Evolutionary conservation across 2,329 filamentous ascomycete species (phyloP), one percentile per base, ranked within the genome.

Genomic region (Colletotrichum phormii): DNA sequence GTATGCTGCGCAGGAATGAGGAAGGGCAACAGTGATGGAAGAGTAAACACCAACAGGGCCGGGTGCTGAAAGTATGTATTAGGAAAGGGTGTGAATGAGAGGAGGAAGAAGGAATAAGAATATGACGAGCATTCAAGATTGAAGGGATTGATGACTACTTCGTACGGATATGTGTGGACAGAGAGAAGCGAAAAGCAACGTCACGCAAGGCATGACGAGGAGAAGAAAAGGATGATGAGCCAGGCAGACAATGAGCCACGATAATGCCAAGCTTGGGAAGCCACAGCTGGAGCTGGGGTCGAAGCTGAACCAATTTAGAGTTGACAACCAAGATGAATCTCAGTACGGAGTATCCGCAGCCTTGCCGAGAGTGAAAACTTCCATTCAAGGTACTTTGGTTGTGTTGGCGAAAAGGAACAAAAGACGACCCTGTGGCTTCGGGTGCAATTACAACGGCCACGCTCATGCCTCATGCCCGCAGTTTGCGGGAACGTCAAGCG

Each of bases 351-450:
- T 29, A 29, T 29, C 26, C 4, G 26, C 4, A n/a, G 35, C 24
- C 51, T 55, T 59, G 12, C 22, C 53, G 26, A 55, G 12, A 29
- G 26, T 55, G 53, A 29, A n/a, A 26, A 55, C 26, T 55, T 29
- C n/a, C 22, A 15, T 18, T 9, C 3, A 29, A 29, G 26, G 26
- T 29, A 11, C 42, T 42, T 13, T 9, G 42, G 18, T n/a, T 49
- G 7, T 15, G 8, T 33, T 13, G 57, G 42, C 29, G 24, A 62
- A 49, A 63, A 55, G 62, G 46, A 63, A 63, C 29, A 31, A 68
- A 31, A 67, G 13, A 29, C n/a, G 29, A 51, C 51, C 68, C 58
- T 49, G 58, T 72, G 69, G 64, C 64, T 64, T 64, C 60, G 54
- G 60, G 33, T 35, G 33, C 70, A 61, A 69, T 64, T 49, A 42